Evolutionary conservation across 2,329 filamentous ascomycete species (phyloP).

Genomic region (Monosporascus sp.): DNA sequence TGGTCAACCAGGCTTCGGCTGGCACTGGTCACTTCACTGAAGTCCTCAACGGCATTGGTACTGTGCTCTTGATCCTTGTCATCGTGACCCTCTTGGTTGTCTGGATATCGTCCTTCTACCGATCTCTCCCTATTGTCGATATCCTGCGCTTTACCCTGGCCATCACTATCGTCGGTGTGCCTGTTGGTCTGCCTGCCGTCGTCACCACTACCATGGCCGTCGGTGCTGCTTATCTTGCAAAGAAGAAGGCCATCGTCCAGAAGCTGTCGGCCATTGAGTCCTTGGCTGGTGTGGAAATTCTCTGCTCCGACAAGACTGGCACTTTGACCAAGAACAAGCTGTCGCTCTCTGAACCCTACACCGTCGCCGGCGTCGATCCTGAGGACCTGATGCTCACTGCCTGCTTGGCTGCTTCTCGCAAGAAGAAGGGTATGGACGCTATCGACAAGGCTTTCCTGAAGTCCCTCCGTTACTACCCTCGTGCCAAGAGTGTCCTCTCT

Average conservation of each 20-base stretch:
- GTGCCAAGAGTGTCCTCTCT: slow-evolving; percentile 71
- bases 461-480: slow-evolving; percentile 74
- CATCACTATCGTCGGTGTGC: slow-evolving; percentile 87
- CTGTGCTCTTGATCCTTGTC: slow-evolving; percentile 73
- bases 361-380: slow-evolving; percentile 72
- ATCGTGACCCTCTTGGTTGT: slow-evolving; percentile 75
- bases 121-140: slow-evolving; percentile 70
- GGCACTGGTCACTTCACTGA: slow-evolving; percentile 85
- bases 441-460: slow-evolving; percentile 95
- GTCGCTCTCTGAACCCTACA: slow-evolving; percentile 79
- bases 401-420: slow-evolving; percentile 82
- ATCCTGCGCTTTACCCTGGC: slow-evolving; percentile 83
- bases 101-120: slow-evolving; percentile 85
- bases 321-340: slow-evolving; percentile 94
- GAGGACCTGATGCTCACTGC: slow-evolving; percentile 91
- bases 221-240: slow-evolving; percentile 83
- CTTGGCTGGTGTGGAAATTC: slow-evolving; percentile 85
- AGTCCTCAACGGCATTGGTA: slow-evolving; percentile 83
- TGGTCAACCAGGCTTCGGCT: slow-evolving; percentile 70
- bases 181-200: slow-evolving; percentile 87
- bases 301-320: slow-evolving; percentile 92
- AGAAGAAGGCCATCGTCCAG: slow-evolving; percentile 90
- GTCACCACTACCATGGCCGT: slow-evolving; percentile 95
- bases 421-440: slow-evolving; percentile 93
- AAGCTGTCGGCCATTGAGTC: slow-evolving; percentile 91